Percentiles rank a stretch among this genome's conserved stretches.
These are phyloP conservation scores for Brassica hybrid DNA, from an alignment of 441 rosid genomes.

Conservation along the genomic window DNA sequence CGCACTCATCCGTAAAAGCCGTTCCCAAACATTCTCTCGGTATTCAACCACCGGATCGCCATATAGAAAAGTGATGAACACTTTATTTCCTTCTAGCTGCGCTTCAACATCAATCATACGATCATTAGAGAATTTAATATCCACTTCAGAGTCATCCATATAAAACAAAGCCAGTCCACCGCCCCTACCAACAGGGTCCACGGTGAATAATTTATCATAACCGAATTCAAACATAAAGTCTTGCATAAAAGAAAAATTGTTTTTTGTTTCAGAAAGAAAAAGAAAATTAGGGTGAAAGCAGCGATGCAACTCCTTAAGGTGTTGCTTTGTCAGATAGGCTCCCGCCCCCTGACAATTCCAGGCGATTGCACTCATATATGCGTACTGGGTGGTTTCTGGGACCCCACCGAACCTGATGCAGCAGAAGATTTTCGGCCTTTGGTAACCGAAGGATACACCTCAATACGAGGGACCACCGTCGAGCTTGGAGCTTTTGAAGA, in stretches of 20 bases:
- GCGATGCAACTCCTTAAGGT: neutral
- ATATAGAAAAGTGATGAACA: neutral
- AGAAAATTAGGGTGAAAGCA: neutral
- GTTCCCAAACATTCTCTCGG: neutral
- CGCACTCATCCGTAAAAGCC: neutral
- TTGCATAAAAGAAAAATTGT: neutral
- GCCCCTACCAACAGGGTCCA: neutral
- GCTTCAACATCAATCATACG: neutral
- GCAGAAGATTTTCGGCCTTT: neutral
- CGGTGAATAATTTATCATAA: neutral
- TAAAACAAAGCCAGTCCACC: neutral
- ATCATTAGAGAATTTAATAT: neutral
- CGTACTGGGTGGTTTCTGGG: neutral
- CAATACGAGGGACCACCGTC: neutral
- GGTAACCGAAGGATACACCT: neutral
- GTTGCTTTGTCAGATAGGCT: neutral
- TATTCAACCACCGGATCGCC: neutral
- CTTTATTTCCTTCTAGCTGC: neutral
- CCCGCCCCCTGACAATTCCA: neutral
- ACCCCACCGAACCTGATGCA: neutral
- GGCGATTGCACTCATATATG: neutral
- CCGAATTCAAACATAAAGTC: neutral
- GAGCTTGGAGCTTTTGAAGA: neutral
- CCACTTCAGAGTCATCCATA: neutral
- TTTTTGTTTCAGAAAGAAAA: neutral